Evolutionary conservation across 257 asterid genomes (phyloP), one percentile per base, ranked within the genome.

Genomic region (Fraxinus cuspidata): DNA sequence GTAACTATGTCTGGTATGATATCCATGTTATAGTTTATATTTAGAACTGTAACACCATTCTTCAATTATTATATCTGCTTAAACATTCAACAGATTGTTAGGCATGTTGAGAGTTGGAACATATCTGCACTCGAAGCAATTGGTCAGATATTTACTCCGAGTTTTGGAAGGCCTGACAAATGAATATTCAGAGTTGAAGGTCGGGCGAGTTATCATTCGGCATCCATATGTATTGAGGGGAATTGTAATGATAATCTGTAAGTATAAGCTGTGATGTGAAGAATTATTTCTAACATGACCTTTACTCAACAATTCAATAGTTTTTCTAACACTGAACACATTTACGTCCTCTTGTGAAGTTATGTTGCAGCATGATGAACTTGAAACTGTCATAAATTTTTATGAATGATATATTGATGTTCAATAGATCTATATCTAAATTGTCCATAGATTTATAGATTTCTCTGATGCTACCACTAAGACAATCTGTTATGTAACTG

Each of bases 81-180:
- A 40, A 0, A 76, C 51, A 60, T 47, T 72, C 6, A 31, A 73
- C 86, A 92, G 96, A 84, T 93, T 58, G 86, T 85, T 27, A 86
- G 87, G 90, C 97, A 93, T 76, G 94, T 83, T 27, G 98, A 93
- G 89, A 84, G 88, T 75, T 93, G 98, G 98, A 80, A 84, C 47
- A 78, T 91, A 42, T 90, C 95, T 72, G 96, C 97, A 66, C 53
- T 91, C 73, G 94, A 90, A 85, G 98, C 98, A 19, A 71, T 93
- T 76, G 78, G 87, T 78, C 97, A 91, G 88, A 85, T 92, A 72
- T 88, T 92, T 77, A 86, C 91, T 70, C 95, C 92, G 15, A 81
- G 87, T 71, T 87, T 77, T 78, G 77, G 72, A 80, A 84, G 82
- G 72, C 70, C 83, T 23, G 77, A 32, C 44, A 58, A 51, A 53